Percentiles rank a stretch among this genome's conserved stretches.
Conservation (phyloP, 177 flowering plant species). For the Vitis hybrid region DNA sequence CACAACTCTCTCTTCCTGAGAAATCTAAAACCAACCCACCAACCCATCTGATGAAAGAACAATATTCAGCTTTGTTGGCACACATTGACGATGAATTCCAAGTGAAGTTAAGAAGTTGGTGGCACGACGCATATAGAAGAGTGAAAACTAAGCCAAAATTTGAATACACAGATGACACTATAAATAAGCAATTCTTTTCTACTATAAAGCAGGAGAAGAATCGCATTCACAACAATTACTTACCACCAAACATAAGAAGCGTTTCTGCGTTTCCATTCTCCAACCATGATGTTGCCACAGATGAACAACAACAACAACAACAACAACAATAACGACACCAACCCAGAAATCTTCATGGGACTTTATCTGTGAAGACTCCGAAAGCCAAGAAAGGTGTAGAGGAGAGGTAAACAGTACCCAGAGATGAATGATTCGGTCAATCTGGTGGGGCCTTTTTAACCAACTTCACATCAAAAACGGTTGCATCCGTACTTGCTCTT, state of each 20-base stretch:
- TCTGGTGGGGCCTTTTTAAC: too few relatives aligned
- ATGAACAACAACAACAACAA: too few relatives aligned
- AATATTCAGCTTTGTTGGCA: constrained; percentile 19
- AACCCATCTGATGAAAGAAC: constrained; percentile 14
- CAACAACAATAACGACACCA: too few relatives aligned
- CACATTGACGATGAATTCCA: constrained; percentile 25
- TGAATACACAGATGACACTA: constrained; percentile 8
- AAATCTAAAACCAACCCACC: constrained; percentile 15
- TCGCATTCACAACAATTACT: constrained; percentile 26
- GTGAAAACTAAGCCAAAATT: constrained; percentile 30
- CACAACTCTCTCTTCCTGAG: background rate
- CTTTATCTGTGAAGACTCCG: too few relatives aligned
- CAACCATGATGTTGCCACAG: too few relatives aligned
- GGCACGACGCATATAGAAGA: constrained; percentile 16
- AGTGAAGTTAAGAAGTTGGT: constrained; percentile 37
- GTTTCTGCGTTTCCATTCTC: constrained; percentile 10
- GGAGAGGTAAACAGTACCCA: too few relatives aligned
- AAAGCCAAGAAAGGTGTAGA: too few relatives aligned
- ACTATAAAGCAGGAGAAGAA: constrained; percentile 11
- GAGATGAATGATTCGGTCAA: too few relatives aligned
- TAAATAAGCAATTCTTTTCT: constrained; percentile 23
- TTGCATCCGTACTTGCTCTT: too few relatives aligned
- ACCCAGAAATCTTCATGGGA: too few relatives aligned
- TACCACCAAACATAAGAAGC: constrained; percentile 24
- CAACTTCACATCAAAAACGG: too few relatives aligned